These are phyloP conservation scores for Pleurotus tuber-regium DNA, from an alignment of 768 basidiomycete genomes.

Conservation along the genomic window DNA sequence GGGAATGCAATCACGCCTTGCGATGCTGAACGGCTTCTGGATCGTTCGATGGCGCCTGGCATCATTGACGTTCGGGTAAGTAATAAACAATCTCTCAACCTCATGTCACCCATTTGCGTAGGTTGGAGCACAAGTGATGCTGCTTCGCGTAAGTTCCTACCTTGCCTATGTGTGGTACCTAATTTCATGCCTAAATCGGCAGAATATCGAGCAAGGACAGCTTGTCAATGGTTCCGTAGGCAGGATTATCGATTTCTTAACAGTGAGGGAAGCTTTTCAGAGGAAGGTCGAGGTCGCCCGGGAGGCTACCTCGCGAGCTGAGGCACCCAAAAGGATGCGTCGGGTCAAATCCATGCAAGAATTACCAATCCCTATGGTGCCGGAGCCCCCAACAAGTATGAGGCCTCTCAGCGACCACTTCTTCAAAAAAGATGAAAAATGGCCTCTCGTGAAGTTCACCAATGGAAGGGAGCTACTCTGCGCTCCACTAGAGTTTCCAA, in stretches of 20 bases:
- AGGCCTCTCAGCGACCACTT: too few species aligned
- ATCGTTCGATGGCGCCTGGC: constrained; percentile 58
- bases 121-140: constrained; percentile 86
- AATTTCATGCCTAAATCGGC: neutral
- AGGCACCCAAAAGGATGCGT: constrained; percentile 6
- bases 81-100: neutral
- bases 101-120: constrained; percentile 28
- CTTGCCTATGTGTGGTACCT: neutral
- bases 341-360: too few species aligned
- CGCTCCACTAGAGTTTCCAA: constrained; percentile 58
- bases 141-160: constrained; percentile 56
- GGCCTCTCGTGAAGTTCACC: constrained; percentile 64
- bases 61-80: neutral
- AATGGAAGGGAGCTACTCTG: constrained; percentile 45
- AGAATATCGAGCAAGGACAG: constrained; percentile 69
- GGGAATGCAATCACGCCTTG: constrained; percentile 30
- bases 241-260: constrained; percentile 44
- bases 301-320: neutral
- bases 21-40: constrained; percentile 44
- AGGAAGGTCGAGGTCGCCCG: constrained; percentile 16
- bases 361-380: too few species aligned
- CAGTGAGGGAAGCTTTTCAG: constrained; percentile 38
- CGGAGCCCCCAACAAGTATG: too few species aligned
- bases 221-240: constrained; percentile 78
- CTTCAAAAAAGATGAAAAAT: too few species aligned